Evolutionary conservation across 2,329 filamentous ascomycete species (phyloP).

Genomic region (Mycosphaerella sp.): DNA sequence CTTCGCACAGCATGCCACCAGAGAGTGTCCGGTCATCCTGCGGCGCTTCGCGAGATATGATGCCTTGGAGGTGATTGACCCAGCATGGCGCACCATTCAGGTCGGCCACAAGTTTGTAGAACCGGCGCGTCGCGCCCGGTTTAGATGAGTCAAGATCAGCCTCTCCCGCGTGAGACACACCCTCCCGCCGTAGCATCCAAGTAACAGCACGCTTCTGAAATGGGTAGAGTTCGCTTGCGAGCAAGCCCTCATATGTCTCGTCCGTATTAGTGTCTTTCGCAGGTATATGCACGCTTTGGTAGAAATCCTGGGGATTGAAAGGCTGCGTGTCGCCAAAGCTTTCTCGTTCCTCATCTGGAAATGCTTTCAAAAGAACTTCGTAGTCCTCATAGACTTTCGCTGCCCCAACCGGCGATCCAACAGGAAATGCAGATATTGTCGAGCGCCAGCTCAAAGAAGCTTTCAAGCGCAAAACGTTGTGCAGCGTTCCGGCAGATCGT

Average conservation of each 20-base stretch:
- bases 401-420: conserved; percentile 22
- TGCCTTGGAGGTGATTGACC: conserved; percentile 58
- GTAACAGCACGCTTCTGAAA: conserved; percentile 66
- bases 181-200: conserved; percentile 65
- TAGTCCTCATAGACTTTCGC: conserved; percentile 28
- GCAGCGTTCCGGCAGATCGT: conserved; percentile 23
- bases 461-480: conserved; percentile 27
- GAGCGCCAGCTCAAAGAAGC: conserved; percentile 29
- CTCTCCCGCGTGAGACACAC: conserved; percentile 29
- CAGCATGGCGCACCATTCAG: conserved; percentile 45
- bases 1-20: conserved; percentile 67
- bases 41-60: conserved; percentile 38
- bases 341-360: conserved; percentile 21
- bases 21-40: conserved; percentile 40
- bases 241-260: conserved; percentile 15
- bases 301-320: conserved; percentile 57
- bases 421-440: conserved; percentile 29
- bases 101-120: conserved; percentile 38
- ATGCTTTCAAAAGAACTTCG: conserved; percentile 22
- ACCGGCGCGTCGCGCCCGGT: background rate
- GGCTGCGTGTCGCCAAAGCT: conserved; percentile 21
- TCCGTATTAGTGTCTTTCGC: conserved; percentile 34
- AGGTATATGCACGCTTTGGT: conserved; percentile 62
- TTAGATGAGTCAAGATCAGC: background rate
- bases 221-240: conserved; percentile 51